Evolutionary conservation across 2,329 filamentous ascomycete genomes (phyloP).

Genomic region (Sarocladium oryzae): DNA sequence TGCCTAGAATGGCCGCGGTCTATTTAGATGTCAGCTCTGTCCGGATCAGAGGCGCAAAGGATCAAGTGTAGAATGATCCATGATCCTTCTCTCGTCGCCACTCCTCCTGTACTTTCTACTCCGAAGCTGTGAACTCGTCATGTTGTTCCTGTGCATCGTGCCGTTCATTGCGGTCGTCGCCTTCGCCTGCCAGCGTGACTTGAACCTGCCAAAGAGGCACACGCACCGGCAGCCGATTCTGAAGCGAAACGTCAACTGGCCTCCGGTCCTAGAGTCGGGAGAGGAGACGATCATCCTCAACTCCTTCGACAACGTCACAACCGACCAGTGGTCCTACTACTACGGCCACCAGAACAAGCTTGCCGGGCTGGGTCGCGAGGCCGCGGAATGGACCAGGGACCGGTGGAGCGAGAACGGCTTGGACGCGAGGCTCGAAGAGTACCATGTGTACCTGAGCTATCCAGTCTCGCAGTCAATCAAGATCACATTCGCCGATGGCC

Average conservation of each 20-base stretch:
- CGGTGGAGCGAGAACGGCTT: slow-evolving; percentile 30
- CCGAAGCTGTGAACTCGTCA: no score
- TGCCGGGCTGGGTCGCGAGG: slow-evolving; percentile 28
- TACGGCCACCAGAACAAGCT: slow-evolving; percentile 33
- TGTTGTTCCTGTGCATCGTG: slow-evolving; percentile 10
- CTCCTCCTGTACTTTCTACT: no score
- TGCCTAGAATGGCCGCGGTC: neutral
- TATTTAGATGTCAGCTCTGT: neutral
- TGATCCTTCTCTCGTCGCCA: no score
- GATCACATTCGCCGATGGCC: slow-evolving; percentile 28
- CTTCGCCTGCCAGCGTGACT: slow-evolving; percentile 24
- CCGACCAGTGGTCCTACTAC: slow-evolving; percentile 32
- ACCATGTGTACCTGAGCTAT: slow-evolving; percentile 56
- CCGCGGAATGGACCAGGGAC: slow-evolving; percentile 32
- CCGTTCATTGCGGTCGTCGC: slow-evolving; percentile 18
- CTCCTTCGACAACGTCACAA: slow-evolving; percentile 30
- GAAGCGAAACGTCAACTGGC: slow-evolving; percentile 23
- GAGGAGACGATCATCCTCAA: slow-evolving; percentile 28
- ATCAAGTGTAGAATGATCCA: no score
- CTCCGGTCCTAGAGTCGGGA: slow-evolving; percentile 24
- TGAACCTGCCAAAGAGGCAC: slow-evolving; percentile 20
- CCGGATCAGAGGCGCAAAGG: no score
- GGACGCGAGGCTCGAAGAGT: slow-evolving; percentile 32
- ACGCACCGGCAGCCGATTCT: slow-evolving; percentile 20
- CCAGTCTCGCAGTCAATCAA: slow-evolving; percentile 48